phyloP scores from a whole-genome alignment of 2,329 filamentous ascomycete genomes.

The Myriosclerotinia duriaeana region DNA sequence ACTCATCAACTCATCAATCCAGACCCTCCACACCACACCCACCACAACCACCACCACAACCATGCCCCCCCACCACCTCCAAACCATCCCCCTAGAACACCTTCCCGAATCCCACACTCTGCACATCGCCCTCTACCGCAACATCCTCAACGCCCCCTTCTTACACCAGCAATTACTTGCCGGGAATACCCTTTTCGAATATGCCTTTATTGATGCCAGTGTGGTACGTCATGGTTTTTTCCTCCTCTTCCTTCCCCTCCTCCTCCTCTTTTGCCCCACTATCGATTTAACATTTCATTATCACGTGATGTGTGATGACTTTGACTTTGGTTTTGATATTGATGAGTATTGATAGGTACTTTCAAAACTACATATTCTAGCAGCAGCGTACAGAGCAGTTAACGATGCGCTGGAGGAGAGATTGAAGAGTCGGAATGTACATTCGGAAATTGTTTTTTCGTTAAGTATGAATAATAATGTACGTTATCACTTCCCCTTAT shows the following conservation, averaged over 20 bases:
- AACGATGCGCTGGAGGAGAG: constrained; percentile 46
- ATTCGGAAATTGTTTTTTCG: constrained; percentile 57
- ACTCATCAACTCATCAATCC: background rate
- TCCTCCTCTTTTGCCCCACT: background rate
- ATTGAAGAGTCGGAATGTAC: constrained; percentile 52
- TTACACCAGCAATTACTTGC: constrained; percentile 81
- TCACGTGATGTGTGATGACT: constrained; percentile 23
- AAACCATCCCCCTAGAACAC: constrained; percentile 73
- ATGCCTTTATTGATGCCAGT: constrained; percentile 86
- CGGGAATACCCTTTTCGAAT: constrained; percentile 83
- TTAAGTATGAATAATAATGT: constrained; percentile 57
- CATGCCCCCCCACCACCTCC: constrained; percentile 49
- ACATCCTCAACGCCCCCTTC: constrained; percentile 74
- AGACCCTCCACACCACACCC: background rate
- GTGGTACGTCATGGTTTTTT: constrained; percentile 53
- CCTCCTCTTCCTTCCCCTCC: background rate
- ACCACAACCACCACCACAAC: constrained; percentile 16
- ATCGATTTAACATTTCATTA: background rate
- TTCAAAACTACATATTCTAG: constrained; percentile 49
- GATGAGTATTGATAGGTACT: constrained; percentile 43
- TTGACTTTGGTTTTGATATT: too few species aligned
- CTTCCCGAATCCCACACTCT: constrained; percentile 66
- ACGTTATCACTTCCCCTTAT: constrained; percentile 25
- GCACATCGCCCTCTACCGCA: constrained; percentile 71
- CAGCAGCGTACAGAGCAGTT: constrained; percentile 52